phyloP scores from a whole-genome alignment of 495 filamentous ascomycete species.

The Haplographium delicatum region DNA sequence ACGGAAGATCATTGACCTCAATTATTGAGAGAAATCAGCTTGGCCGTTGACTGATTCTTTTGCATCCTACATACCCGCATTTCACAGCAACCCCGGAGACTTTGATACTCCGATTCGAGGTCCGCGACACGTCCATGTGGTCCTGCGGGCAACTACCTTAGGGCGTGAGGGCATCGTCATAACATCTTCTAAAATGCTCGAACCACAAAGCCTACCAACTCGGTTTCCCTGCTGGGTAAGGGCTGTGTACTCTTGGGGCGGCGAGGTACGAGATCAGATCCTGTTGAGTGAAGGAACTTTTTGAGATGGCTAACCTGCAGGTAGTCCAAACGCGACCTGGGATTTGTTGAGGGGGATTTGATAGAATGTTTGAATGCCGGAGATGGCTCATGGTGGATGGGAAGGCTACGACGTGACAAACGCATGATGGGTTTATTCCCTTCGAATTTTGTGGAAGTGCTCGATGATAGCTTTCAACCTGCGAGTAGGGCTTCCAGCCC shows the following conservation, averaged over 20 bases:
- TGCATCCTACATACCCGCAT: too few species aligned
- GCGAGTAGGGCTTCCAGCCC: conserved; percentile 74
- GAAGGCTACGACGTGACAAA: conserved; percentile 77
- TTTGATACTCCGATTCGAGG: neutral
- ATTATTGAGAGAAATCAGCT: too few species aligned
- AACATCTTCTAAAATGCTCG: conserved; percentile 67
- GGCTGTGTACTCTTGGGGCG: conserved; percentile 94
- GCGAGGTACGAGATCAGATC: conserved; percentile 57
- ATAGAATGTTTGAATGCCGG: conserved; percentile 98
- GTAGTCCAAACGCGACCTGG: conserved; percentile 83
- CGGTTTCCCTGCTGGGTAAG: conserved; percentile 95
- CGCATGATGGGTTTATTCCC: conserved; percentile 88
- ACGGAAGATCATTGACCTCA: too few species aligned
- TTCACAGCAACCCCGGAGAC: too few species aligned
- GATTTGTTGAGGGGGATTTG: conserved; percentile 94
- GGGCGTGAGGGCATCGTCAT: conserved; percentile 5
- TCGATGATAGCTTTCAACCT: conserved; percentile 78
- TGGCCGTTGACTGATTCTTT: too few species aligned
- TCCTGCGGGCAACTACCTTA: neutral
- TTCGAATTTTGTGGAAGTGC: conserved; percentile 91
- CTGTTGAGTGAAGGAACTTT: neutral
- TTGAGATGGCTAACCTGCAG: conserved; percentile 5
- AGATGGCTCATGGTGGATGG: conserved; percentile 98
- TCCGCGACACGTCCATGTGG: conserved; percentile 7
- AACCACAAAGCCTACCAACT: conserved; percentile 52